phyloP scores from a whole-genome alignment of 768 basidiomycete species.

The Russula sp. region DNA sequence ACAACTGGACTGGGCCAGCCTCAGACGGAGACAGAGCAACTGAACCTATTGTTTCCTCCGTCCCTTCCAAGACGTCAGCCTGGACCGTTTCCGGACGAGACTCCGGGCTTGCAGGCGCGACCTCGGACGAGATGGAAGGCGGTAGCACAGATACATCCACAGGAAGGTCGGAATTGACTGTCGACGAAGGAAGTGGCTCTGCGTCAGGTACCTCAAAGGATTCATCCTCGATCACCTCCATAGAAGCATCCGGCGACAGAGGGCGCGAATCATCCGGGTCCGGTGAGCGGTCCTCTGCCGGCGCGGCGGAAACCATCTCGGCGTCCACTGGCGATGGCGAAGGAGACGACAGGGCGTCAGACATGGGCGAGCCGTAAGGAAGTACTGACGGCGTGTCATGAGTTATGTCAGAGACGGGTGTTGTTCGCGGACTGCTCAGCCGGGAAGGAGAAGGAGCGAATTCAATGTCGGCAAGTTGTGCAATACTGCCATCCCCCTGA shows the following conservation, averaged over 20 bases:
- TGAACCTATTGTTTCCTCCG: not conserved
- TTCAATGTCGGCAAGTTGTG: slow-evolving; percentile 24
- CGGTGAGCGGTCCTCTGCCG: slow-evolving; percentile 4
- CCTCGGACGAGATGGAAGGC: not conserved
- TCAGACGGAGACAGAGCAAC: not conserved
- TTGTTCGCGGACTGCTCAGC: slow-evolving; percentile 6
- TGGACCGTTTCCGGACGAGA: not conserved
- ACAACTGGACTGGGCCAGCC: not conserved
- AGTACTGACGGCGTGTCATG: slow-evolving; percentile 1
- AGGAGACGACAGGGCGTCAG: slow-evolving; percentile 23
- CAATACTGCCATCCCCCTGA: slow-evolving; percentile 30
- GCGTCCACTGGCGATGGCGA: not conserved
- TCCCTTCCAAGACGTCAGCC: not conserved
- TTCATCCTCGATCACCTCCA: slow-evolving; percentile 6
- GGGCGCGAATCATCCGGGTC: not conserved
- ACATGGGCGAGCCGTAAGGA: slow-evolving; percentile 23
- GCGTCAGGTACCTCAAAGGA: slow-evolving; percentile 4
- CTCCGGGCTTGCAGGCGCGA: not conserved
- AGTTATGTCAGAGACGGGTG: not conserved
- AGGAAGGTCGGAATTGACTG: not conserved
- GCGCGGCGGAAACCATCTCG: not conserved
- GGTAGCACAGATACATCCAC: not conserved
- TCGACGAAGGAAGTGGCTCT: not conserved
- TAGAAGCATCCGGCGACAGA: slow-evolving; percentile 6
- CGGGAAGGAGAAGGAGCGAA: slow-evolving; percentile 18